Evolutionary conservation across 2,329 filamentous ascomycete genomes (phyloP).

Genomic region (Graphilbum fragrans): DNA sequence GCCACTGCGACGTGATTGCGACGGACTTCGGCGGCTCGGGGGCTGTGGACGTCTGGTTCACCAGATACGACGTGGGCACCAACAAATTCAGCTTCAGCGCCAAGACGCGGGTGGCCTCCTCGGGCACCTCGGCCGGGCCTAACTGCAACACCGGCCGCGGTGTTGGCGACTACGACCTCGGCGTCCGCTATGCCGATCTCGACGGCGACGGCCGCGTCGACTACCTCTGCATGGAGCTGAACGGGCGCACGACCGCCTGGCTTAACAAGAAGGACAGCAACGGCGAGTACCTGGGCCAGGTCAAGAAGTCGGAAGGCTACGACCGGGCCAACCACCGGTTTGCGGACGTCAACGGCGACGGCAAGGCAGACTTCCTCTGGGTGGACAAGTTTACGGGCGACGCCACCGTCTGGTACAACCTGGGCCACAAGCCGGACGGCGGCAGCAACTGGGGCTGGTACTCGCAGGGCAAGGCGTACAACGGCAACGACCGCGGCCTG

Average conservation of each 20-base stretch:
- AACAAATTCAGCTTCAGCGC: no score
- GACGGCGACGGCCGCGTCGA: slow-evolving; percentile 16
- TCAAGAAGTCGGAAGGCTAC: slow-evolving; percentile 8
- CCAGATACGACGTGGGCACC: no score
- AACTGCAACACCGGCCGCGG: background rate
- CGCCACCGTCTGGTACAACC: slow-evolving; percentile 13
- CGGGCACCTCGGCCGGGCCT: no score
- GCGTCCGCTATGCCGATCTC: background rate
- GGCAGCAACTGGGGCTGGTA: background rate
- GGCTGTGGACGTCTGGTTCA: no score
- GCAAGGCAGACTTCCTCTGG: slow-evolving; percentile 14
- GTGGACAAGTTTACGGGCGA: slow-evolving; percentile 17
- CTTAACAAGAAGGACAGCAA: background rate
- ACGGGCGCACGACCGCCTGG: slow-evolving; percentile 16
- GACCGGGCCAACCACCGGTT: background rate
- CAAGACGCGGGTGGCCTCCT: no score
- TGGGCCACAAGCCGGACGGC: background rate
- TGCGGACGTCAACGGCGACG: slow-evolving; percentile 15
- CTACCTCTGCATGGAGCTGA: slow-evolving; percentile 19
- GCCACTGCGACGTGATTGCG: background rate
- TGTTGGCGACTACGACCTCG: background rate
- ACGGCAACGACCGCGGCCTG: no score
- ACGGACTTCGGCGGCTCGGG: no score
- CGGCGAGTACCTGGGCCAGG: slow-evolving; percentile 11
- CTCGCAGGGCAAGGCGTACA: no score